Evolutionary conservation across 2,329 filamentous ascomycete species (phyloP).

Genomic region (Beauveria medogensis): DNA sequence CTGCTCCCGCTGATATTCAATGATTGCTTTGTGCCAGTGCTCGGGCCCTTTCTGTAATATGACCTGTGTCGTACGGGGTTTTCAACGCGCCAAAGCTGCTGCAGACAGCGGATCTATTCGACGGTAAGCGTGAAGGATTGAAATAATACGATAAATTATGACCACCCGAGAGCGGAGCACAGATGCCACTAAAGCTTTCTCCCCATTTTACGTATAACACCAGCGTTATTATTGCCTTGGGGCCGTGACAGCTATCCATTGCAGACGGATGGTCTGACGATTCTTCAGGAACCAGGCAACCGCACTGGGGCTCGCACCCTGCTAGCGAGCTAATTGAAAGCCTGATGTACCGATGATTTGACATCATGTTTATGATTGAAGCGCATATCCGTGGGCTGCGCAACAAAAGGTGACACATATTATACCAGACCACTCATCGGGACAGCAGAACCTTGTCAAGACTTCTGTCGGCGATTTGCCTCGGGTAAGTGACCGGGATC

Average conservation of each 20-base stretch:
- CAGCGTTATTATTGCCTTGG: not conserved
- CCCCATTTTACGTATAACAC: not conserved
- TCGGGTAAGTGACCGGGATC: not conserved
- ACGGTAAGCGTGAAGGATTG: not conserved
- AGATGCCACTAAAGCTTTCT: not conserved
- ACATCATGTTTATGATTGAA: not conserved
- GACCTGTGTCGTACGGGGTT: not conserved
- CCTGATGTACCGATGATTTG: not conserved
- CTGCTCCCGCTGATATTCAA: not conserved
- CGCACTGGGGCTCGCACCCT: not conserved
- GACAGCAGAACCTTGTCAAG: not conserved
- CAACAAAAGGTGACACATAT: not conserved
- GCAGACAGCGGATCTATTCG: not conserved
- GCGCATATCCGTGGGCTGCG: not conserved
- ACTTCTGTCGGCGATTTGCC: not conserved
- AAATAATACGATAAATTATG: not conserved
- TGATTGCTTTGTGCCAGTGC: conserved; percentile 2
- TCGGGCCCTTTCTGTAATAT: not conserved
- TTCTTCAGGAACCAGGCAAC: not conserved
- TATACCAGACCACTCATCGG: not conserved
- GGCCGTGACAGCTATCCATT: not conserved
- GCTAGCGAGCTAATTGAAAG: not conserved
- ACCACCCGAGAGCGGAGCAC: not conserved
- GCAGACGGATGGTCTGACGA: not conserved
- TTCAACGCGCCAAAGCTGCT: not conserved